Evolutionary conservation across 345 rosid species (phyloP).

Genomic region (Pistacia integerrima): DNA sequence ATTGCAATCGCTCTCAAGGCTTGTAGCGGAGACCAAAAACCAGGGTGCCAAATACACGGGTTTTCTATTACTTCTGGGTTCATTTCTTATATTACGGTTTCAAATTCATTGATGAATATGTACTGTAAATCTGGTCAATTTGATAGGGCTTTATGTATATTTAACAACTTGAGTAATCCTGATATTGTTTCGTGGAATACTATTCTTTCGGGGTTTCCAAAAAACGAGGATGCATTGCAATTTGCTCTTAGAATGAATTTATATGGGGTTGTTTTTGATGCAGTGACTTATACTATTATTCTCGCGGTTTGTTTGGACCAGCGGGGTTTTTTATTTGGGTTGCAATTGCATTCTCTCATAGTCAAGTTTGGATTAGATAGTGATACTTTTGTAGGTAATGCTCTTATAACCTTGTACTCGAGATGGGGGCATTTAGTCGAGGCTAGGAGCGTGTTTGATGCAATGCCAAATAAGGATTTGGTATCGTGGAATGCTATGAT

Average conservation of each 20-base stretch:
- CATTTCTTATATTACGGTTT: constrained; percentile 50
- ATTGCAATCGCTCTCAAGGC: constrained; percentile 70
- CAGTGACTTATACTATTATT: constrained; percentile 57
- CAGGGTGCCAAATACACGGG: constrained; percentile 72
- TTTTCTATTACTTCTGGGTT: constrained; percentile 66
- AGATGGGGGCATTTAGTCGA: constrained; percentile 52
- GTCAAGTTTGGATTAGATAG: constrained; percentile 54
- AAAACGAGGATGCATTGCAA: constrained; percentile 46
- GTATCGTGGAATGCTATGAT: constrained; percentile 89
- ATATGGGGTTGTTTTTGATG: constrained; percentile 54
- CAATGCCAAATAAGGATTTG: constrained; percentile 60
- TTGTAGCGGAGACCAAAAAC: constrained; percentile 50
- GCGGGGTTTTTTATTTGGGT: constrained; percentile 62
- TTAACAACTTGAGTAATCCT: constrained; percentile 59
- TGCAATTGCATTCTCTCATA: constrained; percentile 63
- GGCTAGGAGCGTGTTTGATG: constrained; percentile 69
- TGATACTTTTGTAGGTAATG: constrained; percentile 78
- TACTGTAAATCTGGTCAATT: constrained; percentile 62
- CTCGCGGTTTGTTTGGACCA: constrained; percentile 59
- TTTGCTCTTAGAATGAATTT: constrained; percentile 61
- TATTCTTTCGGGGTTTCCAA: constrained; percentile 72
- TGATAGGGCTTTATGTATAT: constrained; percentile 51
- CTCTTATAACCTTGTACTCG: constrained; percentile 69
- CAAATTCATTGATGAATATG: constrained; percentile 73
- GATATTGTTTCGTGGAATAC: constrained; percentile 94